Base-by-base conservation (phyloP, 192 early-diverging fungal genomes). In the Obelidium mucronatum region DNA sequence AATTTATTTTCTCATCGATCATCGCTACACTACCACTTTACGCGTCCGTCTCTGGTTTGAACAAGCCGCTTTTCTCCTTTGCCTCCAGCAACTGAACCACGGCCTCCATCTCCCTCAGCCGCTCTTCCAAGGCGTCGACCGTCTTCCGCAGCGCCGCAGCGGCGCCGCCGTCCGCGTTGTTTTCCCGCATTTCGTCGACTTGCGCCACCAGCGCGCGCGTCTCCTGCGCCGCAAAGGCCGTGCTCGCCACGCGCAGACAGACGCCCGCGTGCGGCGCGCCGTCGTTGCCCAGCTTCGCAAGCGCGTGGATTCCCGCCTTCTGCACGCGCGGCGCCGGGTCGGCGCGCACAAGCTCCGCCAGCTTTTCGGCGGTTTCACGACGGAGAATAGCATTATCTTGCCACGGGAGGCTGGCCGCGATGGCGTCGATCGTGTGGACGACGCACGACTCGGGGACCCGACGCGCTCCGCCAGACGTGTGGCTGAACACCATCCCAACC, bases 91-190 rank as follows among this genome's bases (percentile, higher is more conserved):
- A 61, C 73, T 35, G n/a, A 1, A 75, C 60, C 56, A 67, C 37
- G 15, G 68, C 60, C 51, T 82, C 81, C 63, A 79, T 34, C 56
- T 77, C 73, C 74, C 72, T 76, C 19, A 82, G 28, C 37, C 65
- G 70, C 17, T 5, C 59, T 36, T 82, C 78, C 69, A 82, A 63
- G 13, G 67, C 75, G 42, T 82, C 81, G 30, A 82, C 78, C 2
- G 31, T 67, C 71, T 61, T 63, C 44, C 62, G 60, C 59, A 74
- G 44, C 34, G 40, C 78, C 17, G 44, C 35, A 3, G 76, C 24
- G 44, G 53, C 48, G 61, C 55, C 31, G 39, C 40, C 35, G 15
- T 30, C 65, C 3, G 30, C 40, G 42, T 37, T 65, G 1, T 44
- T 19, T n/a, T n/a, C n/a, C n/a, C n/a, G n/a, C 44, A 36, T 42